Percentiles rank a stretch among this genome's conserved stretches.
Conservation (phyloP, 2,329 filamentous ascomycete genomes). For the Ophiostoma pallidulum region DNA sequence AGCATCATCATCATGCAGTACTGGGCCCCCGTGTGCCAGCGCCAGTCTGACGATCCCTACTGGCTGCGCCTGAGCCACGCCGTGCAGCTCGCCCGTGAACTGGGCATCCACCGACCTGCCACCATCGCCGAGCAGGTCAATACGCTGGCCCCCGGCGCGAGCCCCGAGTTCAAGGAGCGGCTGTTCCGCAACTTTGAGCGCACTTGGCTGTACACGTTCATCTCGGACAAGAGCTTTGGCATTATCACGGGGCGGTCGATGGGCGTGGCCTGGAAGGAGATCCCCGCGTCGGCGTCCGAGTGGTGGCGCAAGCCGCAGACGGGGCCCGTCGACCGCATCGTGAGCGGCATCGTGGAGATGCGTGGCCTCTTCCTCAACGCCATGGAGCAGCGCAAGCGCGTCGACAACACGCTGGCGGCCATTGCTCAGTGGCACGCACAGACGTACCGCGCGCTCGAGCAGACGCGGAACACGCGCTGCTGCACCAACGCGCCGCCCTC, state of each 20-base stretch:
- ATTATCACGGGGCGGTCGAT: slow-evolving; percentile 17
- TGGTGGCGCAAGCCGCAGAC: slow-evolving; percentile 18
- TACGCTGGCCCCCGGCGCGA: slow-evolving; percentile 6
- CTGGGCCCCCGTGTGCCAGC: slow-evolving; percentile 18
- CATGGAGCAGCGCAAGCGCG: slow-evolving; percentile 15
- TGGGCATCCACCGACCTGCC: slow-evolving; percentile 17
- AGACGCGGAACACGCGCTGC: slow-evolving; percentile 15
- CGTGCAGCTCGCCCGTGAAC: slow-evolving; percentile 18
- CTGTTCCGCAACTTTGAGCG: slow-evolving; percentile 17
- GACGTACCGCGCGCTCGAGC: slow-evolving; percentile 14
- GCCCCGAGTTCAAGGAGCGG: slow-evolving; percentile 13
- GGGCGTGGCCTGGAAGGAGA: slow-evolving; percentile 15
- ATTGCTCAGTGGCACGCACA: slow-evolving; percentile 18
- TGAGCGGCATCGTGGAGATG: slow-evolving; percentile 19
- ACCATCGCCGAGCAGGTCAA: slow-evolving; percentile 18
- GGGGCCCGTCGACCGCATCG: slow-evolving; percentile 17
- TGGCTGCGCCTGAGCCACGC: slow-evolving; percentile 21
- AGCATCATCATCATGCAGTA: slow-evolving; percentile 20
- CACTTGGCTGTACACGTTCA: slow-evolving; percentile 18
- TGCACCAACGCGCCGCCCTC: neutral
- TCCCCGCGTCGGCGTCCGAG: slow-evolving; percentile 12
- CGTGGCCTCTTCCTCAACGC: slow-evolving; percentile 15
- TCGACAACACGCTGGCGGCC: slow-evolving; percentile 14
- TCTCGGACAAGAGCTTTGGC: slow-evolving; percentile 17
- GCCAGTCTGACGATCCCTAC: slow-evolving; percentile 19